Evolutionary conservation across 768 basidiomycete species (phyloP).

Genomic region (Tulasnella sp.): DNA sequence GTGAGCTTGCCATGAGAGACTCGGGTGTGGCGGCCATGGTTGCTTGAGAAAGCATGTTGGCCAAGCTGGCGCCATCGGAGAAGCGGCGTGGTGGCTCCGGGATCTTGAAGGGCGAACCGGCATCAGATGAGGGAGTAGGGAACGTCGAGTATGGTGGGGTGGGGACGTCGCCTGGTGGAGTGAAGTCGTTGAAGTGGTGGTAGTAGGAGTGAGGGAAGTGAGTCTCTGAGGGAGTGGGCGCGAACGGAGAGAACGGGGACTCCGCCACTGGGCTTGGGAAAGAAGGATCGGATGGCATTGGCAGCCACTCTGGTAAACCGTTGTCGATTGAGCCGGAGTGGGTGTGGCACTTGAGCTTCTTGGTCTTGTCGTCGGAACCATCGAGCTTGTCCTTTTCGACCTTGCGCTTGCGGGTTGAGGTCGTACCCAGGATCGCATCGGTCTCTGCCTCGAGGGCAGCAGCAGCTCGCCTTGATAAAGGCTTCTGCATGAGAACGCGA

Average conservation of each 20-base stretch:
- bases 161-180: slow-evolving; percentile 29
- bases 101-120: slow-evolving; percentile 31
- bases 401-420: slow-evolving; percentile 33
- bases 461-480: slow-evolving; percentile 29
- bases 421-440: slow-evolving; percentile 33
- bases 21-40: slow-evolving; percentile 26
- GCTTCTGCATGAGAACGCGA: slow-evolving; percentile 34
- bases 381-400: slow-evolving; percentile 30
- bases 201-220: slow-evolving; percentile 27
- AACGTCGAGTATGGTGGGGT: slow-evolving; percentile 34
- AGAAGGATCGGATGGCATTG: slow-evolving; percentile 16
- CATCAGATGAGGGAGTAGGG: slow-evolving; percentile 32
- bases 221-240: slow-evolving; percentile 28
- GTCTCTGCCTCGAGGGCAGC: slow-evolving; percentile 34
- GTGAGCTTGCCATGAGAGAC: slow-evolving; percentile 24
- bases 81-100: slow-evolving; percentile 30
- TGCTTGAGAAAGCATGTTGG: slow-evolving; percentile 32
- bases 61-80: slow-evolving; percentile 21
- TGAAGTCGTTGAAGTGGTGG: slow-evolving; percentile 18
- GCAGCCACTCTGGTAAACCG: slow-evolving; percentile 23
- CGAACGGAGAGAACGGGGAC: slow-evolving; percentile 30
- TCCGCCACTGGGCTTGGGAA: slow-evolving; percentile 32
- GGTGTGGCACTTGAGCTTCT: slow-evolving; percentile 23
- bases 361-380: slow-evolving; percentile 21
- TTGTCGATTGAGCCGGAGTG: slow-evolving; percentile 3